Percentiles rank a stretch among this genome's conserved stretches.
These are phyloP conservation scores for Acanthamoeba castellanii DNA, from an alignment of 208 protist genomes.

Conservation along the genomic window DNA sequence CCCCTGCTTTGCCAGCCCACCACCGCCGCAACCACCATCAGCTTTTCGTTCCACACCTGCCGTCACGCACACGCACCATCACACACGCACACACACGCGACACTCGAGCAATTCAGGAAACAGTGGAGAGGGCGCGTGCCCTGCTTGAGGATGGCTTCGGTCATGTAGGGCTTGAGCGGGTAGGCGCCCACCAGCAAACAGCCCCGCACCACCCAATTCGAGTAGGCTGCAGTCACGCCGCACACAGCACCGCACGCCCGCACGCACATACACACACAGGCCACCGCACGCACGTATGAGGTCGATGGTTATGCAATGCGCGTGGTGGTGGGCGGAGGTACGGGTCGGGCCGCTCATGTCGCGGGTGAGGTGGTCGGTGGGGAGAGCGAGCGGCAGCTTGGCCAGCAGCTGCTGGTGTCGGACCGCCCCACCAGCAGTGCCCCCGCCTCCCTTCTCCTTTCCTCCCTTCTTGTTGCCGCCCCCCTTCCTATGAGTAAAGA, in stretches of 20 bases:
- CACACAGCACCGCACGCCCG: no score
- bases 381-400: neutral
- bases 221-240: neutral
- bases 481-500: no score
- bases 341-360: constrained; percentile 51
- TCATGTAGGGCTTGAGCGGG: constrained; percentile 50
- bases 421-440: neutral
- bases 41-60: neutral
- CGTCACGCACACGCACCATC: neutral
- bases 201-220: constrained; percentile 46
- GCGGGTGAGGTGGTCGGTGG: constrained; percentile 17
- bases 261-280: no score
- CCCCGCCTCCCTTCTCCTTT: neutral
- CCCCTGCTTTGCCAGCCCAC: neutral
- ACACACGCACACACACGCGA: neutral
- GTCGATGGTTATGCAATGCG: neutral
- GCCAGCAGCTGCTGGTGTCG: neutral
- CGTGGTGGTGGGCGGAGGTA: neutral
- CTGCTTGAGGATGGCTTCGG: constrained; percentile 36
- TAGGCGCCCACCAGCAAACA: constrained; percentile 32
- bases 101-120: neutral
- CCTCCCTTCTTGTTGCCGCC: no score
- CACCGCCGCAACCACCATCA: no score
- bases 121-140: neutral
- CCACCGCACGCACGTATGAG: neutral